Percentiles rank a stretch among this genome's conserved stretches.
These are phyloP conservation scores for Aspergillus intermedius DNA, from an alignment of 2,329 filamentous ascomycete genomes.

Conservation along the genomic window DNA sequence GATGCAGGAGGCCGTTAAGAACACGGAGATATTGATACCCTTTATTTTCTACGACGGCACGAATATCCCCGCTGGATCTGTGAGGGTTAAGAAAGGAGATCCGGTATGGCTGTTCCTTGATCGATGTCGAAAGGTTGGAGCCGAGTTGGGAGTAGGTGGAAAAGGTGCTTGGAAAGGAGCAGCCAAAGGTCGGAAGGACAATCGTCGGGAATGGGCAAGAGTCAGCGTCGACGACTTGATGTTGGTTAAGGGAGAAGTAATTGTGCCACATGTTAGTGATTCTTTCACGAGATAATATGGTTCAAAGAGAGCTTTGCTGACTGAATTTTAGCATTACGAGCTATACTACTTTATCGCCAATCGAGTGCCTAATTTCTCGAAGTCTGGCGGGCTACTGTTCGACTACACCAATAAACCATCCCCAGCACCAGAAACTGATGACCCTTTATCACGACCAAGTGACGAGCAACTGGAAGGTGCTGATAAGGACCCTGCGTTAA, in stretches of 20 bases:
- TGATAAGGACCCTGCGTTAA: slow-evolving; percentile 68
- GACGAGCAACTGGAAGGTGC: slow-evolving; percentile 64
- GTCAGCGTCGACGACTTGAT: slow-evolving; percentile 94
- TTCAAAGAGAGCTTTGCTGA: slow-evolving; percentile 2
- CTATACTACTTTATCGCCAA: slow-evolving; percentile 97
- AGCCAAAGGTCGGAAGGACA: slow-evolving; percentile 47
- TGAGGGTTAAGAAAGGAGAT: slow-evolving; percentile 88
- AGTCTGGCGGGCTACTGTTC: slow-evolving; percentile 72
- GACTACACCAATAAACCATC: slow-evolving; percentile 55
- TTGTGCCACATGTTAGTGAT: slow-evolving; percentile 79
- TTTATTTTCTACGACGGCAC: slow-evolving; percentile 97
- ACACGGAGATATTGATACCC: slow-evolving; percentile 80
- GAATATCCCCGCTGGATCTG: slow-evolving; percentile 75
- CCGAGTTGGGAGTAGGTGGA: slow-evolving; percentile 67
- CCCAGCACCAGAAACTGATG: slow-evolving; percentile 24
- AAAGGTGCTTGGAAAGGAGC: slow-evolving; percentile 36
- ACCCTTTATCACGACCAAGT: slow-evolving; percentile 41
- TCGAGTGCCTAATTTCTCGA: slow-evolving; percentile 54
- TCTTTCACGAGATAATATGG: neutral
- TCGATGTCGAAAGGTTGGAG: slow-evolving; percentile 81
- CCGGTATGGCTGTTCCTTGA: slow-evolving; percentile 90
- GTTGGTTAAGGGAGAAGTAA: slow-evolving; percentile 82
- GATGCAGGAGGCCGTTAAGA: slow-evolving; percentile 80
- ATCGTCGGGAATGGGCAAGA: slow-evolving; percentile 77
- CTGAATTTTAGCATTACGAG: slow-evolving; percentile 70